Evolutionary conservation across 768 basidiomycete genomes (phyloP).

Genomic region (Pisolithus orientalis): DNA sequence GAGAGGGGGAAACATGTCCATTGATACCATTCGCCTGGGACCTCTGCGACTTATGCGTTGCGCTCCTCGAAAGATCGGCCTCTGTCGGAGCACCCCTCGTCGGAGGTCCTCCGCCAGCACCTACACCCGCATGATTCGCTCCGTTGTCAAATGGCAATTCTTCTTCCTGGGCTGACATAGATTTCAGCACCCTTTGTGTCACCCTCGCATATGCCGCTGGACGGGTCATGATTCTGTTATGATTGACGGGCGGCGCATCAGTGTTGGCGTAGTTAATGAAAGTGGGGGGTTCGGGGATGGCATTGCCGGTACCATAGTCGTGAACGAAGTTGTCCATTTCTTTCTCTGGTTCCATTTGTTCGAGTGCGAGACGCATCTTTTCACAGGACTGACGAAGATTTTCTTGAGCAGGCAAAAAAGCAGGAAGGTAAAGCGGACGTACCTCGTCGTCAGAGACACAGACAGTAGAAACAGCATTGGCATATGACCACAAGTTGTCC

Average conservation of each 20-base stretch:
- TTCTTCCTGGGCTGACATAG: constrained; percentile 30
- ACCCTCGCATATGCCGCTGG: constrained; percentile 47
- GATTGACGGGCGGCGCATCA: constrained; percentile 57
- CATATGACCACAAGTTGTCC: constrained; percentile 93
- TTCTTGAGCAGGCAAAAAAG: background rate
- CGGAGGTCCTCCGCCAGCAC: constrained; percentile 51
- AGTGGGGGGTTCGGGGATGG: constrained; percentile 81
- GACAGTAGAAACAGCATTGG: constrained; percentile 92
- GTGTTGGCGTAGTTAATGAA: constrained; percentile 79
- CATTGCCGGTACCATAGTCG: constrained; percentile 81
- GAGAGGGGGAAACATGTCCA: constrained; percentile 21
- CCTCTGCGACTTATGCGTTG: constrained; percentile 25
- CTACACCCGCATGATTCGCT: constrained; percentile 51
- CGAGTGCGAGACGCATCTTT: constrained; percentile 75
- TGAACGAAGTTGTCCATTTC: constrained; percentile 89
- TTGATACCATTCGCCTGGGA: constrained; percentile 28
- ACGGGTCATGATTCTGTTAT: constrained; percentile 49
- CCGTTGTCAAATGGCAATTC: constrained; percentile 45
- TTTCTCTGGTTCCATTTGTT: constrained; percentile 80
- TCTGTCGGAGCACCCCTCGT: constrained; percentile 31
- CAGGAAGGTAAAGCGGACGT: constrained; percentile 18
- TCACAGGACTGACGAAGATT: constrained; percentile 72
- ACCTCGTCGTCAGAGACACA: constrained; percentile 97
- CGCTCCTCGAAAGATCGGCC: constrained; percentile 22
- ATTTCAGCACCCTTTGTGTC: constrained; percentile 28